Conservation (phyloP, 2,329 filamentous ascomycete species). For the Colletotrichum eleusines region DNA sequence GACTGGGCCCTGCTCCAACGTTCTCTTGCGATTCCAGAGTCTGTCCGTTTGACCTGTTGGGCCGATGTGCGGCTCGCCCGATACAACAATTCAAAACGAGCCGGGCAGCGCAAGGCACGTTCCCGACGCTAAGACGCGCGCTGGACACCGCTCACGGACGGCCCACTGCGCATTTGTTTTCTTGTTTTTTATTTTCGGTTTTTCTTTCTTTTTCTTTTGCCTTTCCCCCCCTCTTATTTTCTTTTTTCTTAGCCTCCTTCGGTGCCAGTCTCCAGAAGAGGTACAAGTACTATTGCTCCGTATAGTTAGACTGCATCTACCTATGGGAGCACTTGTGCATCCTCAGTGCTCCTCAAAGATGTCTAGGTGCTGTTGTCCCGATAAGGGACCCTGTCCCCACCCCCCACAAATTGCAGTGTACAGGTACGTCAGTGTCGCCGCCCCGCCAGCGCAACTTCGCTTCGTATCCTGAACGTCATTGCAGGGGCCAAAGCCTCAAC, state of each 20-base stretch:
- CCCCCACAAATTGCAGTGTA: constrained; percentile 8
- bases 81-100: constrained; percentile 9
- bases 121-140: constrained; percentile 1
- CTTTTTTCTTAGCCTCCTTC: too few species aligned
- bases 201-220: too few species aligned
- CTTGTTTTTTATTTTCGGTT: too few species aligned
- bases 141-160: constrained; percentile 2
- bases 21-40: constrained; percentile 33
- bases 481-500: constrained; percentile 31
- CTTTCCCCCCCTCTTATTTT: too few species aligned
- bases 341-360: not conserved
- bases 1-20: constrained; percentile 20
- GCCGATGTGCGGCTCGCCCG: constrained; percentile 27
- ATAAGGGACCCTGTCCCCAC: constrained; percentile 24
- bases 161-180: not conserved
- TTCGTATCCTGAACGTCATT: constrained; percentile 26
- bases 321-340: too few species aligned
- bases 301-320: not conserved
- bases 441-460: not conserved
- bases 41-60: constrained; percentile 1
- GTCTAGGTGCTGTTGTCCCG: constrained; percentile 11
- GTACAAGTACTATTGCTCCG: not conserved
- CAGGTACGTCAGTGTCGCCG: not conserved
- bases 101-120: constrained; percentile 16
- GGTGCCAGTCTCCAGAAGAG: not conserved